Conservation (phyloP, 2,329 filamentous ascomycete species). For the Coniella lustricola region DNA sequence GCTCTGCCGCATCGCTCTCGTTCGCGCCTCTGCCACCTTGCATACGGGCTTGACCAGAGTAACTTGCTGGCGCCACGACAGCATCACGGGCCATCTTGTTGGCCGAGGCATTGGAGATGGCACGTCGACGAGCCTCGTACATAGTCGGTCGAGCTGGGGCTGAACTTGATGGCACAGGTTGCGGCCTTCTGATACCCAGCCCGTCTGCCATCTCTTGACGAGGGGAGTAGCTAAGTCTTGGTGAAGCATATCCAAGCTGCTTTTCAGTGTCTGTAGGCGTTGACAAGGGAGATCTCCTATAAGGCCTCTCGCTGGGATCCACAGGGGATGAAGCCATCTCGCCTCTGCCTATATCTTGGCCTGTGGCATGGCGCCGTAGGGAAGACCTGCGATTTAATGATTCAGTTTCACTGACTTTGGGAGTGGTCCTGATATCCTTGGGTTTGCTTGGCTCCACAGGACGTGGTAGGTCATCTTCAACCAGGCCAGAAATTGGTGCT, state of each 20-base stretch:
- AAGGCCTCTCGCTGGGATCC: conserved; percentile 36
- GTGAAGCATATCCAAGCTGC: conserved; percentile 23
- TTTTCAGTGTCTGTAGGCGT: conserved; percentile 32
- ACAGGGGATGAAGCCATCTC: conserved; percentile 32
- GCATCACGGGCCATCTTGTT: conserved; percentile 29
- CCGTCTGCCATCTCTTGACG: conserved; percentile 41
- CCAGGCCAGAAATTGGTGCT: conserved; percentile 69
- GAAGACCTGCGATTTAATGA: conserved; percentile 29
- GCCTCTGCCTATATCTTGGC: conserved; percentile 30
- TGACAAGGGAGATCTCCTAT: conserved; percentile 36
- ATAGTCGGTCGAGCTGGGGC: conserved; percentile 36
- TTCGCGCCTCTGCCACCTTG: conserved; percentile 18
- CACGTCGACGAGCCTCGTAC: conserved; percentile 31
- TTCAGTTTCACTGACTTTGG: conserved; percentile 26
- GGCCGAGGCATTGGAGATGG: conserved; percentile 33
- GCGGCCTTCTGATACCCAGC: conserved; percentile 44
- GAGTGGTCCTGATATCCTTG: conserved; percentile 28
- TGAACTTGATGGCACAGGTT: conserved; percentile 40
- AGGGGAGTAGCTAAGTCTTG: conserved; percentile 35
- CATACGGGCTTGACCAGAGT: conserved; percentile 4
- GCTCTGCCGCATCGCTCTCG: conserved; percentile 66
- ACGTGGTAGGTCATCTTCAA: conserved; percentile 64
- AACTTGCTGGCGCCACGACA: conserved; percentile 21
- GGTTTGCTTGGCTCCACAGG: conserved; percentile 25
- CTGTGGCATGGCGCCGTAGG: conserved; percentile 33